Evolutionary conservation across 805 yeast species (phyloP), one percentile per base, ranked within the genome.

Genomic region (Jamesozyma gamospora): DNA sequence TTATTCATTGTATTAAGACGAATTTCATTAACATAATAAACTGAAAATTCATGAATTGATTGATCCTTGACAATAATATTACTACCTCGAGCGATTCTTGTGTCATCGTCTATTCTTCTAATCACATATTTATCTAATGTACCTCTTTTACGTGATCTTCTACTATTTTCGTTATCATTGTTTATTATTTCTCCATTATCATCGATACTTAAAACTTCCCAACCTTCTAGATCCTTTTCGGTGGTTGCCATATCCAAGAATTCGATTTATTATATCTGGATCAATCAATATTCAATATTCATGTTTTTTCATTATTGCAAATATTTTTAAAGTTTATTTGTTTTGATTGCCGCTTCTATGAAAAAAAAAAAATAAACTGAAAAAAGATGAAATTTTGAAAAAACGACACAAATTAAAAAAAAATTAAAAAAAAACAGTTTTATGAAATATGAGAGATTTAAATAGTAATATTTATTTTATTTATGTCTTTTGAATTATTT

Each of bases 41-140:
- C 54, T 5, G 51, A 39, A 28, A 62, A 66, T 1, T 65, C 57
- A 2, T 55, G 45, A 2, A 51, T 52, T 3, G 53, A 57, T 1
- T 46, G 53, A 4, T 59, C 60, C 28, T 59, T 54, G 6, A 71
- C 60, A 13, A 74, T 48, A 0, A 78, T 47, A 17, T 70, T 59
- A 46, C 73, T 78, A 3, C 85, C 85, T 9, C 63, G 63, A 17
- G 59, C 58, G 4, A 79, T 42, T 37, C 62, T 69, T 13, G 72
- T 46, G 10, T 31, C 16, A 2, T 65, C 70, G 52, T 75, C 31
- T 26, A 14, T n/a, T 55, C 65, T 41, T 77, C 58, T 34, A 52
- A 57, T 19, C 44, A n/a, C 8, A 9, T 24, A 24, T 3, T 36
- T 37, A 13, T 37, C 41, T 9, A 17, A 11, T 11, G 35, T 31